Evolutionary conservation across 2,329 filamentous ascomycete species (phyloP).

Genomic region (Lachnellula suecica): DNA sequence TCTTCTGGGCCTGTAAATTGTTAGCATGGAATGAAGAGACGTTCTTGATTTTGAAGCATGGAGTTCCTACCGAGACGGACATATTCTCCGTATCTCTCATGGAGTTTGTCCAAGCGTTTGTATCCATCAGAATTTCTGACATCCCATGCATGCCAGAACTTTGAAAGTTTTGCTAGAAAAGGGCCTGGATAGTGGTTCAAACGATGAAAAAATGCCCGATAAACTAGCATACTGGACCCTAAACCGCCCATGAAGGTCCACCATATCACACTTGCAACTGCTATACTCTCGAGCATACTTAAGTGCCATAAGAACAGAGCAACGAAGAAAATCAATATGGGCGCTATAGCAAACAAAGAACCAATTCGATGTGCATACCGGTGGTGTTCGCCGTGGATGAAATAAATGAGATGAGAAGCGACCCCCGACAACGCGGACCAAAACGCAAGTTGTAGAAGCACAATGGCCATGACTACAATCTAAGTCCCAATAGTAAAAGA

Average conservation of each 20-base stretch:
- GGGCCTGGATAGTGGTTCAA: conserved; percentile 17
- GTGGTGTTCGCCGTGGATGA: neutral
- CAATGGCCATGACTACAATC: too few species aligned
- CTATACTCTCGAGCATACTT: neutral
- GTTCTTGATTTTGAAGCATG: too few species aligned
- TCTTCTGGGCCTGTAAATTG: conserved; percentile 5
- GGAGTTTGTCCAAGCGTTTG: conserved; percentile 1
- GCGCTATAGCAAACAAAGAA: neutral
- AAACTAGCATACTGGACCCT: conserved; percentile 5
- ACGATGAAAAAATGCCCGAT: conserved; percentile 20
- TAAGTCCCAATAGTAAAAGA: too few species aligned
- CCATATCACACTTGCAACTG: neutral
- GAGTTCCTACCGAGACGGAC: conserved; percentile 4
- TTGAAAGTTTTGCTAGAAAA: conserved; percentile 11
- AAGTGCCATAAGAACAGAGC: neutral
- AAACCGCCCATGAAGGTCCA: neutral
- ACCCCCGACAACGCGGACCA: neutral
- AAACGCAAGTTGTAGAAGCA: neutral
- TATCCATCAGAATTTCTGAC: neutral
- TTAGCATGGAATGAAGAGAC: neutral
- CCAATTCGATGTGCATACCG: neutral
- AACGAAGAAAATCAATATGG: neutral
- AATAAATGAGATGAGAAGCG: neutral
- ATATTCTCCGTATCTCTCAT: conserved; percentile 13
- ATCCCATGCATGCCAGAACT: conserved; percentile 4